These are phyloP conservation scores for Trichophyton schoenleinii DNA, from an alignment of 2,329 filamentous ascomycete genomes.

Conservation along the genomic window DNA sequence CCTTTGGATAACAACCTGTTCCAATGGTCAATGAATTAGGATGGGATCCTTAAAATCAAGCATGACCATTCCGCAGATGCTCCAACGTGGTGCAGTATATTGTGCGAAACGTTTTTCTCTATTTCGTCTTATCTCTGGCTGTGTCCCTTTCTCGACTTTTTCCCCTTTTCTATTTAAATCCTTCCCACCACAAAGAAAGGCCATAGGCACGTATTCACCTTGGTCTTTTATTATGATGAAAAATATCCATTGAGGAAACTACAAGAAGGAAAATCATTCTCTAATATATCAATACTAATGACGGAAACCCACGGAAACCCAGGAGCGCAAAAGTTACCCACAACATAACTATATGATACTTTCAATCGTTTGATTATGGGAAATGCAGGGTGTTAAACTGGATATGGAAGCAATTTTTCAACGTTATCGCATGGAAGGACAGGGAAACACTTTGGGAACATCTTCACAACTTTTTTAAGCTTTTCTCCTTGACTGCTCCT, in stretches of 20 bases:
- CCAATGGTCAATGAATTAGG: background rate
- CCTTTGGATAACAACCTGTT: background rate
- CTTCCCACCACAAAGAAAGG: background rate
- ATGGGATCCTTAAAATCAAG: background rate
- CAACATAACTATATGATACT: background rate
- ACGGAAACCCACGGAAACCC: conserved; percentile 1
- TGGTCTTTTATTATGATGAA: background rate
- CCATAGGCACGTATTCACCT: background rate
- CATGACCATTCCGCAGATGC: background rate
- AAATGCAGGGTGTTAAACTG: background rate
- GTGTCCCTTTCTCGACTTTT: background rate
- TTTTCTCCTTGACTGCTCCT: background rate
- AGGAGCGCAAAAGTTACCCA: background rate
- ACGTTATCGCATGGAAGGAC: background rate
- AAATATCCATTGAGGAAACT: background rate
- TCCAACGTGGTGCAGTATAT: background rate
- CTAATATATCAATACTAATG: background rate
- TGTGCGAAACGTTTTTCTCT: background rate
- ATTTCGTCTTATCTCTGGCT: background rate
- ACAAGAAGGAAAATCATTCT: background rate
- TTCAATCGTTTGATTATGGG: background rate
- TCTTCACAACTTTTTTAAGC: background rate
- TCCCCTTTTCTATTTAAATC: background rate
- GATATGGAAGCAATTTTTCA: background rate
- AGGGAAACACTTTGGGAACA: background rate